Evolutionary conservation across 2,329 filamentous ascomycete genomes (phyloP).

Genomic region (Fusarium sp.): DNA sequence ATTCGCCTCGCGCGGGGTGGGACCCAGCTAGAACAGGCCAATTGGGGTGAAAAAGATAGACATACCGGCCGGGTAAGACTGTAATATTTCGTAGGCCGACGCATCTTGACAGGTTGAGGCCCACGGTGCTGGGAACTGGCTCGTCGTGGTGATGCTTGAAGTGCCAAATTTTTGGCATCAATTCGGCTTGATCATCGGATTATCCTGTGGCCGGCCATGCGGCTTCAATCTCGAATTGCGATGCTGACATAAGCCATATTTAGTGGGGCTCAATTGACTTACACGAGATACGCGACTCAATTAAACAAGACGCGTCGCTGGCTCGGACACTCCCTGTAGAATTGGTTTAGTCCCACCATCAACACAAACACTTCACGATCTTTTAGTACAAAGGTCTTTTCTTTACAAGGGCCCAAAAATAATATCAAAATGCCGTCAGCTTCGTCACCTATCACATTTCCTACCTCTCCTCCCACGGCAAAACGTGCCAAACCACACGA

Average conservation of each 20-base stretch:
- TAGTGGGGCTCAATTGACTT: slow-evolving; percentile 34
- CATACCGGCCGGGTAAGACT: slow-evolving; percentile 75
- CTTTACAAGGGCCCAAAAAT: not conserved
- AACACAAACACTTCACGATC: slow-evolving; percentile 10
- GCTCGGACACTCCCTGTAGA: slow-evolving; percentile 27
- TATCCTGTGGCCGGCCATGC: slow-evolving; percentile 45
- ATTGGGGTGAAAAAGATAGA: slow-evolving; percentile 22
- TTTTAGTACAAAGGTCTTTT: not conserved
- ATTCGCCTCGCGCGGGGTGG: slow-evolving; percentile 18
- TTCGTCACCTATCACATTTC: slow-evolving; percentile 71
- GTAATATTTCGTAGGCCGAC: slow-evolving; percentile 73
- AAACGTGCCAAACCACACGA: slow-evolving; percentile 56
- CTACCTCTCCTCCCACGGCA: slow-evolving; percentile 59
- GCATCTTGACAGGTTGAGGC: slow-evolving; percentile 60
- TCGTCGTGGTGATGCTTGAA: slow-evolving; percentile 44
- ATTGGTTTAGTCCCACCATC: slow-evolving; percentile 28
- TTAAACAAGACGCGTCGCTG: slow-evolving; percentile 50
- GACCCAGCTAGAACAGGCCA: slow-evolving; percentile 6
- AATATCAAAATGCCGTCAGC: slow-evolving; percentile 66
- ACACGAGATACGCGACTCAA: slow-evolving; percentile 47
- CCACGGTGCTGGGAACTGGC: slow-evolving; percentile 45
- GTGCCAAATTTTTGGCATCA: slow-evolving; percentile 52
- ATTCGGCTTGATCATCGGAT: slow-evolving; percentile 46
- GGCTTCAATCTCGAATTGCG: slow-evolving; percentile 2
- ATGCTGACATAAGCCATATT: slow-evolving; percentile 44